Percentiles rank a stretch among this genome's conserved stretches.
These are phyloP conservation scores for Skeletonema grethae DNA, from an alignment of 108 stramenopile genomes.

Conservation along the genomic window DNA sequence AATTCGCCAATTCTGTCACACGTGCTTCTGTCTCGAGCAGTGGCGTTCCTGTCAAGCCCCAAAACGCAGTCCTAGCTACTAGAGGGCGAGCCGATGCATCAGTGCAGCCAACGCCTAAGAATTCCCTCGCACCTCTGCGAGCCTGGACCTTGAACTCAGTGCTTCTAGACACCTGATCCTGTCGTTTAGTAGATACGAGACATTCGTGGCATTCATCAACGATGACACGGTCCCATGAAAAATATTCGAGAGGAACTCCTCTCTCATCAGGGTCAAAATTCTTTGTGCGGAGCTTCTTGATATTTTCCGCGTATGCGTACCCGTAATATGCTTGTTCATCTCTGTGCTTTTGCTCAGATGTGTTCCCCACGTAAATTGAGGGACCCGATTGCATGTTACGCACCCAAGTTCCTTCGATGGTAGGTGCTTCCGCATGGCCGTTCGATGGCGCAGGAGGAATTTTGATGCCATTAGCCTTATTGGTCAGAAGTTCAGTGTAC, in stretches of 20 bases:
- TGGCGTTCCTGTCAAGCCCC: constrained; percentile 76
- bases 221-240: constrained; percentile 58
- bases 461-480: constrained; percentile 32
- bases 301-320: constrained; percentile 27
- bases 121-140: constrained; percentile 51
- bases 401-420: constrained; percentile 62
- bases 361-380: constrained; percentile 58
- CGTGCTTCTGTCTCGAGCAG: constrained; percentile 64
- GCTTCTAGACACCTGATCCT: constrained; percentile 25
- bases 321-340: constrained; percentile 27
- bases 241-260: constrained; percentile 51
- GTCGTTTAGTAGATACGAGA: constrained; percentile 17
- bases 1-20: constrained; percentile 70
- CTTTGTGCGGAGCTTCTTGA: constrained; percentile 24
- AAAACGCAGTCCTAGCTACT: constrained; percentile 44
- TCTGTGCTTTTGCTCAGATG: constrained; percentile 32
- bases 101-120: constrained; percentile 61
- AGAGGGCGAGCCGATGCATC: constrained; percentile 57
- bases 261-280: constrained; percentile 14
- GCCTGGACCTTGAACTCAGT: constrained; percentile 34
- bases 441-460: constrained; percentile 56
- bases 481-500: constrained; percentile 53
- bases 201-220: constrained; percentile 58
- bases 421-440: constrained; percentile 53
- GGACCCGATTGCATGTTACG: constrained; percentile 61